Evolutionary conservation across 2,329 filamentous ascomycete species (phyloP), one percentile per base, ranked within the genome.

Genomic region (Ophiostoma perfectum): DNA sequence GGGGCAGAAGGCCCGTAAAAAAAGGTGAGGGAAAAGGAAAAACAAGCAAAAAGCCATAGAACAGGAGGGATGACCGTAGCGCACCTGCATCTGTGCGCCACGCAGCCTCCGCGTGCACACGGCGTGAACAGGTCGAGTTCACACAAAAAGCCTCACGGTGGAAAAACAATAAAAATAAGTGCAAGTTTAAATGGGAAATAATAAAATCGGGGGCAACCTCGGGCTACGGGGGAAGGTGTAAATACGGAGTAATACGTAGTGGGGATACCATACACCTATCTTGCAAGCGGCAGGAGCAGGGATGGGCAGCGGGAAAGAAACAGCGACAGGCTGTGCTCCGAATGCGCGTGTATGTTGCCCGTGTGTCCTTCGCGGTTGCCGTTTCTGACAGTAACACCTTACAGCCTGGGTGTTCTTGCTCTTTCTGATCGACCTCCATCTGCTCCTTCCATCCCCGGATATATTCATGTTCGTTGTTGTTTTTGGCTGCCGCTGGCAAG

Each of bases 131-230:
- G 38, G 27, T 8, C 44, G 44, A 60, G 27, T 62, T 14, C 39
- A 49, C 66, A 58, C 66, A 67, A 67, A 67, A 67, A 64, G 60
- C 45, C 66, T 63, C 71, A 72, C 58, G 68, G 69, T 55, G 49
- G 18, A 55, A 55, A 55, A 55, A 55, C 49, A 55, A 18, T 27
- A 27, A 27, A 55, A 27, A 27, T 27, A 27, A 55, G 71, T 69
- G 68, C 63, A 42, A 49, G 63, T 58, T 45, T 49, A 64, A 65
- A 64, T 44, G 64, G 65, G 63, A 60, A 41, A 42, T 55, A 45
- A 45, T 45, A 65, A 68, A 68, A 68, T 27, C 64, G 62, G 66
- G 45, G 62, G 27, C 47, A 8, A n/a, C 58, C 41, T 60, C 67
- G 67, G 67, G 42, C 63, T 68, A 66, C 52, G 64, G 67, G 67